phyloP scores from a whole-genome alignment of 2,329 filamentous ascomycete genomes.

The Bipolaris bicolor region DNA sequence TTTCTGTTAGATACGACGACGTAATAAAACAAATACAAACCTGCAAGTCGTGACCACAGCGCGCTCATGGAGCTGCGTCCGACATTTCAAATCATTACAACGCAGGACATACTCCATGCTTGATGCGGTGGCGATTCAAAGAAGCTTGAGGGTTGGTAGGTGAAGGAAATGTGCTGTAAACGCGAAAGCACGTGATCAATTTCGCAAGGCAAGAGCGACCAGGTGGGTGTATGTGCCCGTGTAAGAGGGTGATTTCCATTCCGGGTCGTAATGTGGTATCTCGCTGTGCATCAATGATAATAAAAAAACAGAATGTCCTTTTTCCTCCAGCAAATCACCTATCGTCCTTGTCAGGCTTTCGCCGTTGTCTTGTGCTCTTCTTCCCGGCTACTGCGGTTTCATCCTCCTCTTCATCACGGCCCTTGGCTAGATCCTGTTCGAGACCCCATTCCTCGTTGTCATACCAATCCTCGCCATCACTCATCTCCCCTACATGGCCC shows the following conservation, averaged over 20 bases:
- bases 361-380: constrained; percentile 54
- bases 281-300: constrained; percentile 25
- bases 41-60: constrained; percentile 91
- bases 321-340: constrained; percentile 24
- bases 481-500: constrained; percentile 78
- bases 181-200: constrained; percentile 17
- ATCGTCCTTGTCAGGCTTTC: constrained; percentile 47
- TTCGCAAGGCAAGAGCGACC: constrained; percentile 23
- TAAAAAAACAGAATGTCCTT: background rate
- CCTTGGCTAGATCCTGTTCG: constrained; percentile 77
- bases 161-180: constrained; percentile 9
- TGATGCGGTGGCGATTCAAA: constrained; percentile 1
- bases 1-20: constrained; percentile 46
- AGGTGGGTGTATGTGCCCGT: background rate
- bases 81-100: constrained; percentile 83
- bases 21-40: constrained; percentile 53
- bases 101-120: constrained; percentile 75
- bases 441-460: constrained; percentile 81
- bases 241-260: constrained; percentile 8
- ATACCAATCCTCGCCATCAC: constrained; percentile 89
- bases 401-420: constrained; percentile 79
- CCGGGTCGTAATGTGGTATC: constrained; percentile 29
- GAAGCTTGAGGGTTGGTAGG: background rate
- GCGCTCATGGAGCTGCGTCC: constrained; percentile 68
- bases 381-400: constrained; percentile 61